A percentile compares a stretch with the other conserved stretches of the same genome.
Conservation (phyloP, 2,329 filamentous ascomycete genomes). For the Madurella mycetomatis region DNA sequence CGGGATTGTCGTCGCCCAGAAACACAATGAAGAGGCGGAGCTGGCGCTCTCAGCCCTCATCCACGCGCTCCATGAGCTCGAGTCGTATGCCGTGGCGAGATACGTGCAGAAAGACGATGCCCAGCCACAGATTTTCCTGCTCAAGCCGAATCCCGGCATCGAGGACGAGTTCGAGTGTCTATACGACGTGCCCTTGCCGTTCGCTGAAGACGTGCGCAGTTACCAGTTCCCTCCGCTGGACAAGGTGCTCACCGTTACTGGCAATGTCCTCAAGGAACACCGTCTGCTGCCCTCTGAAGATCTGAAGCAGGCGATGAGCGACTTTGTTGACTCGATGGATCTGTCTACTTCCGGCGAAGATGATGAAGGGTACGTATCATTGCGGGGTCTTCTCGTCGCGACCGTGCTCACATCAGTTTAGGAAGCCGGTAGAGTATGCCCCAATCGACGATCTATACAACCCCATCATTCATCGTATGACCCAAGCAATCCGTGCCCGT, state of each 20-base stretch:
- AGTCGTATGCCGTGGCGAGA: slow-evolving; percentile 80
- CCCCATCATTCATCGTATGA: slow-evolving; percentile 81
- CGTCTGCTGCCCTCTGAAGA: slow-evolving; percentile 74
- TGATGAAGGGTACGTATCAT: slow-evolving; percentile 61
- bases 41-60: slow-evolving; percentile 86
- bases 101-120: slow-evolving; percentile 81
- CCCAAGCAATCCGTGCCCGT: slow-evolving; percentile 77
- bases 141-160: slow-evolving; percentile 65
- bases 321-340: slow-evolving; percentile 93
- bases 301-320: slow-evolving; percentile 75
- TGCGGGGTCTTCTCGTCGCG: background rate
- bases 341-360: slow-evolving; percentile 66
- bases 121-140: slow-evolving; percentile 68
- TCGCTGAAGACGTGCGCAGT: slow-evolving; percentile 84
- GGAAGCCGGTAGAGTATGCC: slow-evolving; percentile 61
- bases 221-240: slow-evolving; percentile 91
- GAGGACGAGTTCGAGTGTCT: slow-evolving; percentile 78
- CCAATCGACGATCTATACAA: slow-evolving; percentile 78
- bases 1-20: slow-evolving; percentile 72
- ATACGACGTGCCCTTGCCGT: slow-evolving; percentile 85
- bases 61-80: slow-evolving; percentile 78
- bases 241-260: slow-evolving; percentile 80
- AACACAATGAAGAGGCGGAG: slow-evolving; percentile 73
- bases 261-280: slow-evolving; percentile 74
- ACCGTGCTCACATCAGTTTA: slow-evolving; percentile 19